These are phyloP conservation scores for Murraya koenigii DNA, from an alignment of 345 rosid species.

Conservation along the genomic window DNA sequence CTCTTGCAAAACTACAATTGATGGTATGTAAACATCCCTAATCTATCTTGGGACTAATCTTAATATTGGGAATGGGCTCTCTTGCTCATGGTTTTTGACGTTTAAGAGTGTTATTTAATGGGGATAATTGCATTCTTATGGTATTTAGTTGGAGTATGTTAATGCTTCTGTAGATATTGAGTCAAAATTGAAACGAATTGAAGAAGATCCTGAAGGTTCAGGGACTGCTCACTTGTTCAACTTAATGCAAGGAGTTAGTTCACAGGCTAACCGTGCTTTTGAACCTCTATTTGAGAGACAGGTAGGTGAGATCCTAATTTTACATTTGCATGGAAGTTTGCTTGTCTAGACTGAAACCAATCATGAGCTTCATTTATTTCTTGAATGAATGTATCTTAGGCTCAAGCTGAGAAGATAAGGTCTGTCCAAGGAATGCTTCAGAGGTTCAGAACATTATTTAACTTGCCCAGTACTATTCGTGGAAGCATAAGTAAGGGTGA, in stretches of 20 bases:
- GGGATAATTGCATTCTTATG: background rate
- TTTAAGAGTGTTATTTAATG: background rate
- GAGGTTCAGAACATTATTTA: slow-evolving; percentile 90
- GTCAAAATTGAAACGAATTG: slow-evolving; percentile 90
- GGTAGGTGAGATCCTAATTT: slow-evolving; percentile 44
- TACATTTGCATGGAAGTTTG: background rate
- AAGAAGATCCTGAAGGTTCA: slow-evolving; percentile 95
- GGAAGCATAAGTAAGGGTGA: slow-evolving; percentile 93
- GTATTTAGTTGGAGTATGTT: slow-evolving; percentile 25
- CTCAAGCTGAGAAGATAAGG: slow-evolving; percentile 97
- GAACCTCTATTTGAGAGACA: slow-evolving; percentile 98
- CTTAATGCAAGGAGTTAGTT: slow-evolving; percentile 77
- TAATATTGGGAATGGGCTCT: slow-evolving; percentile 13
- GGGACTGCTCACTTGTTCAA: slow-evolving; percentile 85
- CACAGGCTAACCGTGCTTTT: slow-evolving; percentile 79
- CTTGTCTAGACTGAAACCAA: background rate
- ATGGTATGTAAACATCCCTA: slow-evolving; percentile 54
- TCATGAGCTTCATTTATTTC: slow-evolving; percentile 15
- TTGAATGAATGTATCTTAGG: slow-evolving; percentile 39
- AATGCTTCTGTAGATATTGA: slow-evolving; percentile 64
- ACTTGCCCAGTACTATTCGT: slow-evolving; percentile 94
- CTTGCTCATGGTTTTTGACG: slow-evolving; percentile 5
- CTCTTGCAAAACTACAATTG: slow-evolving; percentile 98
- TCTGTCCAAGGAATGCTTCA: slow-evolving; percentile 99
- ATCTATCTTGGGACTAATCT: slow-evolving; percentile 9